Evolutionary conservation across 2,329 filamentous ascomycete species (phyloP), one percentile per base, ranked within the genome.

Genomic region (Bertia moriformis): DNA sequence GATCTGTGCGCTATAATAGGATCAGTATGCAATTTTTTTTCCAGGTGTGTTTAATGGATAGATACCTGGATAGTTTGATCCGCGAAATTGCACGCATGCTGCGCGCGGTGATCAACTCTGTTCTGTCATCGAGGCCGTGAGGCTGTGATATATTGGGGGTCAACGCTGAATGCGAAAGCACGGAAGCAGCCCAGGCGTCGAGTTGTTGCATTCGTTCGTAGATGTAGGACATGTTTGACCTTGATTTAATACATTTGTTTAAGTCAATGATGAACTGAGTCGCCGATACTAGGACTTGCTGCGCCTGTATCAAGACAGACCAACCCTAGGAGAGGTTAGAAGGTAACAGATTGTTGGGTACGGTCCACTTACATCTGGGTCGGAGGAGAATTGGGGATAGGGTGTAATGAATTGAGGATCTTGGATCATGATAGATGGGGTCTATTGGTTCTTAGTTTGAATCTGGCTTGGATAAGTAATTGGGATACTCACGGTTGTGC

Each of bases 11-110:
- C 62, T 65, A 42, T 30, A 44, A 37, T 14, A 10, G 17, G 37
- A 4, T 39, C 48, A 42, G 43, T 38, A 42, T 3, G 12, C 19
- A 13, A 39, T n/a, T 4, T 18, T 22, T 22, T 15, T 20, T 37
- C 18, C 24, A 19, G 18, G 38, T 18, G 19, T 18, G 15, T 12
- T 30, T 10, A 4, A 10, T 20, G 18, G 12, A 27, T n/a, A 4
- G 14, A 17, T 45, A 62, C 61, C 61, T 63, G 32, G 55, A 58
- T 14, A 64, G 41, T 41, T 65, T 65, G 38, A 65, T 62, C 35
- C 56, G 54, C 19, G 59, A 53, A 40, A 64, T 63, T 38, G 51
- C 46, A 27, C 57, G 54, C 24, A 65, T 56, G 42, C 55, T 56
- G 43, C 52, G 51, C 2, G 61, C 58, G 14, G 58, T 57, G 4